Evolutionary conservation across 305 asterid species (phyloP).

Genomic region (Salvia sclarea): DNA sequence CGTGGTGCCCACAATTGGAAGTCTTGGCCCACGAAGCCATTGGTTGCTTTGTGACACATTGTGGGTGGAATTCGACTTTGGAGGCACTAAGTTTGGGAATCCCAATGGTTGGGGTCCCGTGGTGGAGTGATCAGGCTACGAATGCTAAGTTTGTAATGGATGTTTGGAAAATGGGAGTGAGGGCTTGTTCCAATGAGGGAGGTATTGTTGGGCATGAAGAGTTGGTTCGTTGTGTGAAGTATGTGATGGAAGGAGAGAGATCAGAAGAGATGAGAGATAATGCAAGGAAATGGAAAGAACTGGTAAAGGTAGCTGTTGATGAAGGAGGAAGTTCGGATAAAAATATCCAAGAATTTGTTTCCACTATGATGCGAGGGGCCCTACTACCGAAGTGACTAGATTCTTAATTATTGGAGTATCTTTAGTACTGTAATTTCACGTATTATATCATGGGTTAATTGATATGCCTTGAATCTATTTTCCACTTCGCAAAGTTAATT

Average conservation of each 20-base stretch:
- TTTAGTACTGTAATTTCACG: too few species aligned
- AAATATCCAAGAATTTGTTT: conserved; percentile 37
- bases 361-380: not conserved
- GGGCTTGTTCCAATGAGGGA: not conserved
- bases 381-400: not conserved
- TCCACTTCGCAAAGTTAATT: too few species aligned
- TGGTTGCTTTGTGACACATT: conserved; percentile 37
- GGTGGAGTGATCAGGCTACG: conserved; percentile 42
- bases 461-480: too few species aligned
- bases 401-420: too few species aligned
- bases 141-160: conserved; percentile 40
- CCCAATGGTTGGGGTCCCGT: conserved; percentile 40
- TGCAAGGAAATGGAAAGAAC: conserved; percentile 36
- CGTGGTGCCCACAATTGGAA: conserved; percentile 43
- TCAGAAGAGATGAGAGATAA: conserved; percentile 31
- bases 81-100: conserved; percentile 37
- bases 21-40: conserved; percentile 30
- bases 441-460: too few species aligned
- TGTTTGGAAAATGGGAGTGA: conserved; percentile 38
- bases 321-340: conserved; percentile 38
- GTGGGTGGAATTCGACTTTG: conserved; percentile 48
- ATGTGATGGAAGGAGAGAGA: conserved; percentile 32
- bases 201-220: conserved; percentile 24
- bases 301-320: conserved; percentile 31
- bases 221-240: conserved; percentile 24